phyloP scores from a whole-genome alignment of 768 basidiomycete genomes.

The Suillus alpinus region DNA sequence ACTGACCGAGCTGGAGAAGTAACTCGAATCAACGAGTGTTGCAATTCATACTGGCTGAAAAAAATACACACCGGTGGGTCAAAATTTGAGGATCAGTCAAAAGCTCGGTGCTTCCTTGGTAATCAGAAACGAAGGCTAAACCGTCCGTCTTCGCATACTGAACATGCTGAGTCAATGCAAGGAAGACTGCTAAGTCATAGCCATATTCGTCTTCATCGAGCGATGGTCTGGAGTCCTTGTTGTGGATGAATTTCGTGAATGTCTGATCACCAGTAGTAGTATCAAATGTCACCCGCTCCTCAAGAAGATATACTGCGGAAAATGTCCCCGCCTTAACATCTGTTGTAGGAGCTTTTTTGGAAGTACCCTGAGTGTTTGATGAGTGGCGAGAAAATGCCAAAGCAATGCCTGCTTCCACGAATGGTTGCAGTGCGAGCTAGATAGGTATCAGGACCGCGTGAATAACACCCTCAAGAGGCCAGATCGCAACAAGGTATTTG shows the following conservation, averaged over 20 bases:
- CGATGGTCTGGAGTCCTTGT: constrained; percentile 11
- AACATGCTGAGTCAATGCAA: constrained; percentile 22
- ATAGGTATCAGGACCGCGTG: too few relatives aligned
- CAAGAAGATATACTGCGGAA: not conserved
- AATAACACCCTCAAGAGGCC: too few relatives aligned
- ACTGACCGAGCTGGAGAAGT: not conserved
- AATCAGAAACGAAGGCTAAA: constrained; percentile 24
- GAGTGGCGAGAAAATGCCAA: not conserved
- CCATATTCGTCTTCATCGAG: constrained; percentile 1
- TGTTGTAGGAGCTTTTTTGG: not conserved
- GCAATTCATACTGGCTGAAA: not conserved
- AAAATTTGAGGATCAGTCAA: constrained; percentile 14
- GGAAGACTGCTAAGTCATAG: constrained; percentile 16
- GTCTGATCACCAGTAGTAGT: not conserved
- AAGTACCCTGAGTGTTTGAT: not conserved
- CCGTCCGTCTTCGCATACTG: constrained; percentile 22
- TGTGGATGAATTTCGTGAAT: constrained; percentile 27
- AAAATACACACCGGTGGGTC: constrained; percentile 1
- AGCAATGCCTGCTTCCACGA: constrained; percentile 10
- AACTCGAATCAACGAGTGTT: not conserved
- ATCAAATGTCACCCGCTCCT: not conserved
- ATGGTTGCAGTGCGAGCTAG: too few relatives aligned
- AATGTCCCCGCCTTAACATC: not conserved
- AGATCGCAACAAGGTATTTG: too few relatives aligned
- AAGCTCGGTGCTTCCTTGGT: constrained; percentile 16